phyloP scores from a whole-genome alignment of 352 stramenopile genomes.

The Thraustochytrium striatum region DNA sequence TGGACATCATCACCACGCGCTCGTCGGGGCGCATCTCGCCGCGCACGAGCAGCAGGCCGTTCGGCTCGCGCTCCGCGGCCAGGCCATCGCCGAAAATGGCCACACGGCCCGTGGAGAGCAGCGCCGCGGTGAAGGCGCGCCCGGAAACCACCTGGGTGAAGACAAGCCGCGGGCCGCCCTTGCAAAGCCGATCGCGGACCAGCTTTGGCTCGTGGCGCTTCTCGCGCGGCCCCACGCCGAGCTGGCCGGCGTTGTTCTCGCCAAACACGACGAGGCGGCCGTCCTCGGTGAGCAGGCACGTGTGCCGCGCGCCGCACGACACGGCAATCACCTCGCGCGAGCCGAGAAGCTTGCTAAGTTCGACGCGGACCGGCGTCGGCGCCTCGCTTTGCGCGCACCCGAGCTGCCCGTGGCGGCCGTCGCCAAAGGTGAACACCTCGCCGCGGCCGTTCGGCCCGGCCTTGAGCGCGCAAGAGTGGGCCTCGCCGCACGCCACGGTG shows the following conservation, averaged over 20 bases:
- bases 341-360: neutral
- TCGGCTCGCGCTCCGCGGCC: neutral
- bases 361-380: neutral
- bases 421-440: slow-evolving; percentile 21
- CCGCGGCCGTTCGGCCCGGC: neutral
- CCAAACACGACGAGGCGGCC: slow-evolving; percentile 38
- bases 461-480: slow-evolving; percentile 31
- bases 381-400: slow-evolving; percentile 17
- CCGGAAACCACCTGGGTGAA: slow-evolving; percentile 4
- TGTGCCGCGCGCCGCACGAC: slow-evolving; percentile 39
- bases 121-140: slow-evolving; percentile 25
- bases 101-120: neutral
- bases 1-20: slow-evolving; percentile 27
- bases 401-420: slow-evolving; percentile 37
- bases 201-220: neutral
- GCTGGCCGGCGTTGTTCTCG: slow-evolving; percentile 35
- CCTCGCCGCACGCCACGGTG: slow-evolving; percentile 20
- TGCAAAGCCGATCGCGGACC: neutral
- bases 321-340: slow-evolving; percentile 15
- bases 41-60: neutral
- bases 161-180: neutral
- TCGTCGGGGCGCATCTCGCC: slow-evolving; percentile 32
- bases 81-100: slow-evolving; percentile 29
- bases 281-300: slow-evolving; percentile 2
- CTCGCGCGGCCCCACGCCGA: neutral